These are phyloP conservation scores for Suillus alpinus DNA, from an alignment of 768 basidiomycete genomes.

Conservation along the genomic window DNA sequence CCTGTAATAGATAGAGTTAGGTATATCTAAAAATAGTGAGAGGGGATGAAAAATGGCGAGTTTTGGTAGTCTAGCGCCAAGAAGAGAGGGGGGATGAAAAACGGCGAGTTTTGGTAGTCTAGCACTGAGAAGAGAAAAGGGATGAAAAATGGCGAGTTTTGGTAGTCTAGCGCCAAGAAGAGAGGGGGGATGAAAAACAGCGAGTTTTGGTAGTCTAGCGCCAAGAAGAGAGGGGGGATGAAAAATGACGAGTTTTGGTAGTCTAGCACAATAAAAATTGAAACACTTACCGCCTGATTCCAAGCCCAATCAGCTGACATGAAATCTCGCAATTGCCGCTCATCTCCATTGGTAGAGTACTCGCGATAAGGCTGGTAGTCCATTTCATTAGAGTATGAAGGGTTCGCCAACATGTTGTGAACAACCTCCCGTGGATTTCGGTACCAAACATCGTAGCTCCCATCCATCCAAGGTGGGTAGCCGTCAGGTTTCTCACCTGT, in stretches of 20 bases:
- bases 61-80: background rate
- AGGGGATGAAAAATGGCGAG: background rate
- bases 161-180: no score
- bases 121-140: no score
- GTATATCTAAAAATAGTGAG: background rate
- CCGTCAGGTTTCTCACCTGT: conserved; percentile 12
- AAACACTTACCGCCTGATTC: conserved; percentile 9
- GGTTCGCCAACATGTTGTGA: conserved; percentile 20
- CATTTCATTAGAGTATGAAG: conserved; percentile 16
- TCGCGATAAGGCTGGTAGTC: conserved; percentile 17
- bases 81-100: background rate
- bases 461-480: conserved; percentile 23
- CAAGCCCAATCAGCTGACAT: conserved; percentile 15
- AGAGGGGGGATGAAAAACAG: no score
- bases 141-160: no score
- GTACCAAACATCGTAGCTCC: conserved; percentile 28
- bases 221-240: no score
- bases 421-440: conserved; percentile 15
- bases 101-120: background rate
- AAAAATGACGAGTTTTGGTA: no score
- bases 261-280: no score
- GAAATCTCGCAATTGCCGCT: background rate
- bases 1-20: background rate
- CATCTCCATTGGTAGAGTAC: conserved; percentile 8
- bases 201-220: no score